phyloP scores from a whole-genome alignment of 257 asterid species.

The Solanum appendiculatum region DNA sequence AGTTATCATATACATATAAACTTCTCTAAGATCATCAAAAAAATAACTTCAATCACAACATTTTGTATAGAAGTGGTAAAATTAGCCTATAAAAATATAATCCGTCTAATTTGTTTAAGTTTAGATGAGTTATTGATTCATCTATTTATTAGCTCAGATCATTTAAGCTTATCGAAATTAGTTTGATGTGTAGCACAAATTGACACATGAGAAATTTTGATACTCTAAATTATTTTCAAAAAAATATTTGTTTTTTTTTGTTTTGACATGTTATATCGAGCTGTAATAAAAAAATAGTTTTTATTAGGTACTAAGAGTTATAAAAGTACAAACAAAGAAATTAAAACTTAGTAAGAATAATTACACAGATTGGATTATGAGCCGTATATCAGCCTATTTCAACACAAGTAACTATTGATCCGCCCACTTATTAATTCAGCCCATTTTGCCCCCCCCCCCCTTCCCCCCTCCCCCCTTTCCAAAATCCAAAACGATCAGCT shows the following conservation, averaged over 20 bases:
- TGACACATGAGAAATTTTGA: background rate
- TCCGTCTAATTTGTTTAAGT: accelerated
- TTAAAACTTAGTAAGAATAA: too few species aligned
- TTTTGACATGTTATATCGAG: background rate
- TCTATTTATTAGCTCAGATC: background rate
- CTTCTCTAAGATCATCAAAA: background rate
- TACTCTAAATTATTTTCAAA: too few species aligned
- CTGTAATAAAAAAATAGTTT: too few species aligned
- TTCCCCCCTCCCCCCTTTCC: accelerated
- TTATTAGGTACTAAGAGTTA: too few species aligned
- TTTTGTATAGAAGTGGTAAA: background rate
- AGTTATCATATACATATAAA: background rate
- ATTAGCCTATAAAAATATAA: background rate
- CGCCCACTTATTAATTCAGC: background rate
- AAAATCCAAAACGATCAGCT: too few species aligned
- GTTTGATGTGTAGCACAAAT: background rate
- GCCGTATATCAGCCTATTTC: background rate
- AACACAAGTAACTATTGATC: background rate
- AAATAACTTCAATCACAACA: background rate
- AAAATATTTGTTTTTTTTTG: too few species aligned
- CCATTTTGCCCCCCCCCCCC: too few species aligned
- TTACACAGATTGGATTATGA: background rate
- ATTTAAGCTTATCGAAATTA: too few species aligned
- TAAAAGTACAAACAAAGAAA: too few species aligned
- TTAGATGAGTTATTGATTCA: accelerated